Conservation (phyloP, 768 basidiomycete genomes). For the Hemileccinum rubropunctum region DNA sequence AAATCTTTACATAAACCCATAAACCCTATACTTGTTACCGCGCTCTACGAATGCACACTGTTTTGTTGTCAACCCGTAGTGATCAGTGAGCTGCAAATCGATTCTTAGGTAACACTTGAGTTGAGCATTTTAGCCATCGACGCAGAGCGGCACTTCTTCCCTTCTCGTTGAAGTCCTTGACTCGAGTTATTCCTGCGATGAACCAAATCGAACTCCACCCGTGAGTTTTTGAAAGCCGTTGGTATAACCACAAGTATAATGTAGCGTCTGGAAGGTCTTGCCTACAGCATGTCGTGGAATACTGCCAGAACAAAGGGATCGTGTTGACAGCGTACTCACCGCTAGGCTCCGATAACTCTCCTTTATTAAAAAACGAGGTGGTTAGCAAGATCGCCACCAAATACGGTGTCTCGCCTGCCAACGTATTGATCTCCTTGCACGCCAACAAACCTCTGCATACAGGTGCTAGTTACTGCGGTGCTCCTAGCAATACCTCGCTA, state of each 20-base stretch:
- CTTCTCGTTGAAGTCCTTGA: too few relatives aligned
- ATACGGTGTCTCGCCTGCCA: conserved; percentile 57
- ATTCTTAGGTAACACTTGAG: too few relatives aligned
- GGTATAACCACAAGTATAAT: background rate
- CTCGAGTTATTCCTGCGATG: conserved; percentile 61
- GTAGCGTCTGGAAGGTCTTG: conserved; percentile 44
- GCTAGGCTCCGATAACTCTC: conserved; percentile 69
- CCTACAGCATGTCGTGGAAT: conserved; percentile 60
- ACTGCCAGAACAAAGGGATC: conserved; percentile 63
- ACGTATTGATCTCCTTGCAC: conserved; percentile 69
- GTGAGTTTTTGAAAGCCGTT: conserved; percentile 34
- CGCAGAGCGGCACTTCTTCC: too few relatives aligned
- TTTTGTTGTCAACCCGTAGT: too few relatives aligned
- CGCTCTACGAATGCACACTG: too few relatives aligned
- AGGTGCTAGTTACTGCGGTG: conserved; percentile 29
- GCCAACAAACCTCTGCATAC: conserved; percentile 61
- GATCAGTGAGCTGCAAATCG: too few relatives aligned
- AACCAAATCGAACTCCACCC: conserved; percentile 83
- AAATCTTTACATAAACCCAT: too few relatives aligned
- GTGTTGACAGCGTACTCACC: conserved; percentile 77
- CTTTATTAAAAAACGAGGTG: conserved; percentile 57
- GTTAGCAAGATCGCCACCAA: conserved; percentile 63
- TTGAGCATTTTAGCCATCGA: too few relatives aligned
- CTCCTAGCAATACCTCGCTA: conserved; percentile 6
- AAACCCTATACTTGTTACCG: too few relatives aligned